Evolutionary conservation across 2,329 filamentous ascomycete species (phyloP).

Genomic region (Dryadomyces quercus-mongolicae): DNA sequence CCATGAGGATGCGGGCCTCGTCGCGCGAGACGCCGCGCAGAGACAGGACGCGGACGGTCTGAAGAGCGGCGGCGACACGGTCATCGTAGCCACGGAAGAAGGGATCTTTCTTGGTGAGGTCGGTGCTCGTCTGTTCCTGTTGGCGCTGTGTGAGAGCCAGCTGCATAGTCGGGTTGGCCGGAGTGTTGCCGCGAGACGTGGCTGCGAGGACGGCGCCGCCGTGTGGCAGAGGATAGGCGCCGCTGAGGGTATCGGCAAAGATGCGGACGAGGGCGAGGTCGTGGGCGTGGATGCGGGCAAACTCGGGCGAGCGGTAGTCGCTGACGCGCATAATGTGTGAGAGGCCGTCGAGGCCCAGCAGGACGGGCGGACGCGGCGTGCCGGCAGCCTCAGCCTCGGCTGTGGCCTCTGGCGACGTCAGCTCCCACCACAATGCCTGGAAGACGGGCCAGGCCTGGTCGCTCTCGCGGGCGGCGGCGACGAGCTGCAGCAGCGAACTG

Average conservation of each 20-base stretch:
- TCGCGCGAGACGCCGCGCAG: slow-evolving; percentile 58
- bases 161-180: slow-evolving; percentile 52
- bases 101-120: slow-evolving; percentile 28
- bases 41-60: slow-evolving; percentile 37
- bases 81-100: slow-evolving; percentile 45
- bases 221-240: slow-evolving; percentile 45
- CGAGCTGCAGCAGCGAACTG: slow-evolving; percentile 55
- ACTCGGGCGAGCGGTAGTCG: slow-evolving; percentile 60
- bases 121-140: slow-evolving; percentile 12
- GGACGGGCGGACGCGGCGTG: slow-evolving; percentile 39
- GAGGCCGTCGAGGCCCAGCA: slow-evolving; percentile 70
- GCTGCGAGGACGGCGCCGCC: slow-evolving; percentile 71
- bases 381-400: neutral
- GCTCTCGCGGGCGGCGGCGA: slow-evolving; percentile 58
- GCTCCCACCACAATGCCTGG: slow-evolving; percentile 68
- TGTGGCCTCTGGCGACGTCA: slow-evolving; percentile 34
- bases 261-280: slow-evolving; percentile 66
- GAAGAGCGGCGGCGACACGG: slow-evolving; percentile 40
- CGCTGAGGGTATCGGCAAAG: slow-evolving; percentile 62
- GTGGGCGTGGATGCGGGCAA: slow-evolving; percentile 70
- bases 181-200: slow-evolving; percentile 60
- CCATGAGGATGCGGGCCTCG: slow-evolving; percentile 71
- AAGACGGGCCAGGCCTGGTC: slow-evolving; percentile 74
- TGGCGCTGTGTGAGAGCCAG: slow-evolving; percentile 43
- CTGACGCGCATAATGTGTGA: slow-evolving; percentile 69